These are phyloP conservation scores for Pelagophyceae sp. DNA, from an alignment of 352 stramenopile genomes.

Conservation along the genomic window DNA sequence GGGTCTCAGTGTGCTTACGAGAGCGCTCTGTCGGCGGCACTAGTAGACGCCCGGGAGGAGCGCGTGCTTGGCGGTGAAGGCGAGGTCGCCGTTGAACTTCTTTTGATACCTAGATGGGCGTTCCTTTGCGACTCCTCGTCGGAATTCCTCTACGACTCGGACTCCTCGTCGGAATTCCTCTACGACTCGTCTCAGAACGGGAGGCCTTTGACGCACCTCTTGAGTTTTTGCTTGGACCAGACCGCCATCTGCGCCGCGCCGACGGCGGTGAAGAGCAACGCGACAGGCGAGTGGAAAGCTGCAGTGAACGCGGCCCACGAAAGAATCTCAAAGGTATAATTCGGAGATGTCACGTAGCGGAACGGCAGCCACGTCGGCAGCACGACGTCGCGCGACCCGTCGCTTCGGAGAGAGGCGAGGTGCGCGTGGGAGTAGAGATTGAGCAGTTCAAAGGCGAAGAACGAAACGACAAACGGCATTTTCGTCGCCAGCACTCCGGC, in stretches of 20 bases:
- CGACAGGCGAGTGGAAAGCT: not conserved
- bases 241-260: slow-evolving; percentile 4
- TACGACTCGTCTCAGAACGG: too few relatives aligned
- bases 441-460: slow-evolving; percentile 56
- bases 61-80: not conserved
- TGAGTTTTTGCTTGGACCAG: not conserved
- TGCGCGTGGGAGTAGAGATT: slow-evolving; percentile 72
- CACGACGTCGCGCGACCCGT: not conserved
- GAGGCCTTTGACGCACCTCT: too few relatives aligned
- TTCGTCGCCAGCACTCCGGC: slow-evolving; percentile 12
- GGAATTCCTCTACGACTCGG: too few relatives aligned
- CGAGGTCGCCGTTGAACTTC: not conserved
- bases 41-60: not conserved
- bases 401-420: slow-evolving; percentile 60
- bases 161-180: too few relatives aligned
- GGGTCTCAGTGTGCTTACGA: too few relatives aligned
- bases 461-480: not conserved
- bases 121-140: too few relatives aligned
- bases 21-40: too few relatives aligned
- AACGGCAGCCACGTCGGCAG: slow-evolving; percentile 61
- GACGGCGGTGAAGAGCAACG: not conserved
- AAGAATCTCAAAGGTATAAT: slow-evolving; percentile 77
- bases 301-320: slow-evolving; percentile 69
- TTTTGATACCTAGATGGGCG: not conserved
- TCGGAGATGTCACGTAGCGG: slow-evolving; percentile 69